Evolutionary conservation across 2,329 filamentous ascomycete species (phyloP), one percentile per base, ranked within the genome.

Genomic region (Aspergillus viridinutans): DNA sequence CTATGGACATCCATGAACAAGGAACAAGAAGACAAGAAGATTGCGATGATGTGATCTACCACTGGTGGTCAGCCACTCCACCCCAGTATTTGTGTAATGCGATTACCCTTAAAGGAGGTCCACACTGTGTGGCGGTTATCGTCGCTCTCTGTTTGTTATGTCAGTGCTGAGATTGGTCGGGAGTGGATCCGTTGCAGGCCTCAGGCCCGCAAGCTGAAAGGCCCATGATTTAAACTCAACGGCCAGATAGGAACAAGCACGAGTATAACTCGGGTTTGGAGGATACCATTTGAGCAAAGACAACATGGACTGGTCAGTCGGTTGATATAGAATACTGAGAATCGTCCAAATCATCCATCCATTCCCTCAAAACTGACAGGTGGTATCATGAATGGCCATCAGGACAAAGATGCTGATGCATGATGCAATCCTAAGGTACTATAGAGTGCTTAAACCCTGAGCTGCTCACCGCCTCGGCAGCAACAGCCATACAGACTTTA

Each of bases 111-210:
- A 28, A 53, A 54, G 35, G 50, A 6, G 55, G 49, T 49, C 49
- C 56, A 55, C 53, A n/a, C 8, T 45, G 9, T 52, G 52, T 49
- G 56, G 53, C 35, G 52, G 53, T 49, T 58, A 55, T 58, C 49
- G 26, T 57, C 38, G 48, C 38, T 50, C 32, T 38, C 14, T 38
- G 14, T 38, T 38, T 38, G 32, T 38, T 38, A 17, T 38, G 32
- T 17, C 32, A 3, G 14, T 17, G 32, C 32, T 38, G 32, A 17
- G 32, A 32, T 48, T 35, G 32, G 32, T n/a, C 6, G 14, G 32
- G 32, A 38, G 32, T 38, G 32, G 14, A 38, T 38, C 32, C 5
- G 32, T 38, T 38, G 14, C 5, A 25, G 32, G 32, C 32, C 14
- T 38, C 14, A n/a, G 32, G 32, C 32, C 32, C 5, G 17, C 32